These are phyloP conservation scores for Panicum miliaceum DNA, from an alignment of 176 grass and related monocot genomes.

Conservation along the genomic window DNA sequence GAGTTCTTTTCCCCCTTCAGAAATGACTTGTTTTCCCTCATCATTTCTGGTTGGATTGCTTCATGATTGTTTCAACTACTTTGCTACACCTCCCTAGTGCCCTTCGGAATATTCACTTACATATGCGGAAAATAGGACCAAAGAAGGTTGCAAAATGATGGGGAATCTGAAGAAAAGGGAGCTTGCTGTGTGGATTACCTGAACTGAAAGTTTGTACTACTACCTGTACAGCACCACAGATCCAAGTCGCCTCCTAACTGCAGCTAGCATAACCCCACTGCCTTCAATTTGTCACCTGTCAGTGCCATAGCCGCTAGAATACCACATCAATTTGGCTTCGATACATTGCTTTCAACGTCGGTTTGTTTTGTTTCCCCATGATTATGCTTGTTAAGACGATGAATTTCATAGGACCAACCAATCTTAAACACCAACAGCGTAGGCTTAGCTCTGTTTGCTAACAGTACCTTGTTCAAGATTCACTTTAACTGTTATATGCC, in stretches of 20 bases:
- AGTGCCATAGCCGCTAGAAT: slow-evolving; percentile 20
- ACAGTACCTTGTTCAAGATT: background rate
- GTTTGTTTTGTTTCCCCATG: background rate
- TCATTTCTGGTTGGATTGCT: slow-evolving; percentile 38
- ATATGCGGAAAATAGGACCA: background rate
- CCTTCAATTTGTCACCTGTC: slow-evolving; percentile 25
- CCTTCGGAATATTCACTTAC: slow-evolving; percentile 9
- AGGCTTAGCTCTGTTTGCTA: background rate
- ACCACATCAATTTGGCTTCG: slow-evolving; percentile 23
- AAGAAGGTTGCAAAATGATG: slow-evolving; percentile 8
- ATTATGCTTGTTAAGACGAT: background rate
- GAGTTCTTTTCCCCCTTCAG: background rate
- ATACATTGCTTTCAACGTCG: background rate
- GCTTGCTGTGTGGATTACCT: background rate
- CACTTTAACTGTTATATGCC: background rate
- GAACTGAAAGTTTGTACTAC: background rate
- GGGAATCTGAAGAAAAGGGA: background rate
- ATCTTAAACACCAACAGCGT: background rate
- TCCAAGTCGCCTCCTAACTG: slow-evolving; percentile 31
- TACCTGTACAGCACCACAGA: background rate
- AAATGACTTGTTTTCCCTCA: background rate
- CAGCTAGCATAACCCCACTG: background rate
- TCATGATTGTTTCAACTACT: slow-evolving; percentile 38
- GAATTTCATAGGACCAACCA: background rate
- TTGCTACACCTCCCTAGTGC: background rate